Conservation (phyloP, 2,329 filamentous ascomycete species). For the Nothophoma quercina region DNA sequence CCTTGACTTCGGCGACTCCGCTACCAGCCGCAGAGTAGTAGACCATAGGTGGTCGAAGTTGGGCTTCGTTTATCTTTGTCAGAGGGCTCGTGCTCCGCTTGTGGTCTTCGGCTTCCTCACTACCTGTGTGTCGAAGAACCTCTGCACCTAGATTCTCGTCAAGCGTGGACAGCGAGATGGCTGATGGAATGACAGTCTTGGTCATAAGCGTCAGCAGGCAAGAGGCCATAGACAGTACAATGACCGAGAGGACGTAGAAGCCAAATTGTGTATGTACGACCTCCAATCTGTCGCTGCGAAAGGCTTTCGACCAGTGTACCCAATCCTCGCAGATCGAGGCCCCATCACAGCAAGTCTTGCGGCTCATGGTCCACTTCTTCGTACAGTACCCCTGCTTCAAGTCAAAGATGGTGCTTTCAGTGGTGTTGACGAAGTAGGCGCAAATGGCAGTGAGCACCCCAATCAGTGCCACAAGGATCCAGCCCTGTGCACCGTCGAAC, state of each 20-base stretch:
- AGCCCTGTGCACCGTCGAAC: conserved; percentile 90
- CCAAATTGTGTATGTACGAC: conserved; percentile 75
- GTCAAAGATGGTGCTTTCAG: conserved; percentile 86
- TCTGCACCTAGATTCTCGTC: conserved; percentile 88
- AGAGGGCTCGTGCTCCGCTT: conserved; percentile 53
- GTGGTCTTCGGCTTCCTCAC: conserved; percentile 54
- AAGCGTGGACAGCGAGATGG: conserved; percentile 83
- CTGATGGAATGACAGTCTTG: conserved; percentile 92
- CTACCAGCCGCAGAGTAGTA: conserved; percentile 97
- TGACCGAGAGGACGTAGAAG: conserved; percentile 76
- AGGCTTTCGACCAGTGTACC: conserved; percentile 68
- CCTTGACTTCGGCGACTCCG: conserved; percentile 95
- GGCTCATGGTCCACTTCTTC: conserved; percentile 72
- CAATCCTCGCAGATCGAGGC: conserved; percentile 65
- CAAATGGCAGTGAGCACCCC: conserved; percentile 84
- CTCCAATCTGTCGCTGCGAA: conserved; percentile 59
- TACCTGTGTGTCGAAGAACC: conserved; percentile 47
- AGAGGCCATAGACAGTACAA: conserved; percentile 73
- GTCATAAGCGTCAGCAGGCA: conserved; percentile 85
- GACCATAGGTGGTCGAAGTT: conserved; percentile 73
- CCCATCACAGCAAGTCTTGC: conserved; percentile 70
- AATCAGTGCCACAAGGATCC: conserved; percentile 90
- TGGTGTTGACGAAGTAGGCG: conserved; percentile 88
- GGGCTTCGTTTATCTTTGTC: conserved; percentile 49
- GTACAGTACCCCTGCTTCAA: conserved; percentile 89